Evolutionary conservation across 2,329 filamentous ascomycete genomes (phyloP).

Genomic region (Colletotrichum zoysiae): DNA sequence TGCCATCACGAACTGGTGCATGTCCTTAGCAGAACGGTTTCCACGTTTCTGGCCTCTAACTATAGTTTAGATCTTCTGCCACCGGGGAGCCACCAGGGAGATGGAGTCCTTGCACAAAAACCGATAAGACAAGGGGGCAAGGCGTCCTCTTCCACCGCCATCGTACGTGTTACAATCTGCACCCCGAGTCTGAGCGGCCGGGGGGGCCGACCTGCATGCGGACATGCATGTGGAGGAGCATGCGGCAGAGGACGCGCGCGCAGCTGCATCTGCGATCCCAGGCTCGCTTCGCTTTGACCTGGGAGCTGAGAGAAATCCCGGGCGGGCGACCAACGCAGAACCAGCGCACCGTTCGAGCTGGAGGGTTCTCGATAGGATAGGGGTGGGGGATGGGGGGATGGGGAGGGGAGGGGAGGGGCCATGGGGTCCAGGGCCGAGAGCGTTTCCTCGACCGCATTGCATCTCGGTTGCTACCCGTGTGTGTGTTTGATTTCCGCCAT

Average conservation of each 20-base stretch:
- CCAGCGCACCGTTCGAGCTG: not conserved
- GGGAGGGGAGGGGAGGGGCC: too few species aligned
- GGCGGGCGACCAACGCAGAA: not conserved
- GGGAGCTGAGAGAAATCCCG: not conserved
- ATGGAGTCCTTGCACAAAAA: not conserved
- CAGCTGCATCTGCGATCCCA: constrained; percentile 28
- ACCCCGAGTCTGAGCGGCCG: not conserved
- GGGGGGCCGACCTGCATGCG: constrained; percentile 11
- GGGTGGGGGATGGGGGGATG: too few species aligned
- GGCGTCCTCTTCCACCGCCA: not conserved
- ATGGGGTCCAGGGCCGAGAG: not conserved
- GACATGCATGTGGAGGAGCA: constrained; percentile 16
- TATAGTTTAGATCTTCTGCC: not conserved
- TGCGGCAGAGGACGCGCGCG: not conserved
- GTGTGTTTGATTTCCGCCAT: constrained; percentile 3
- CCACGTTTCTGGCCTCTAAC: not conserved
- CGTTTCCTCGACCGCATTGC: not conserved
- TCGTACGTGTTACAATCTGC: not conserved
- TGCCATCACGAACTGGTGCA: not conserved
- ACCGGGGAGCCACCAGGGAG: not conserved
- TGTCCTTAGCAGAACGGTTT: too few species aligned
- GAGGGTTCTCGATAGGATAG: not conserved
- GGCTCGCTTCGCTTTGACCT: constrained; percentile 29
- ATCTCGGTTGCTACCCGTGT: not conserved
- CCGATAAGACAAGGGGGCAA: not conserved